phyloP scores from a whole-genome alignment of 2,329 filamentous ascomycete species.

The Penicillium sp. region DNA sequence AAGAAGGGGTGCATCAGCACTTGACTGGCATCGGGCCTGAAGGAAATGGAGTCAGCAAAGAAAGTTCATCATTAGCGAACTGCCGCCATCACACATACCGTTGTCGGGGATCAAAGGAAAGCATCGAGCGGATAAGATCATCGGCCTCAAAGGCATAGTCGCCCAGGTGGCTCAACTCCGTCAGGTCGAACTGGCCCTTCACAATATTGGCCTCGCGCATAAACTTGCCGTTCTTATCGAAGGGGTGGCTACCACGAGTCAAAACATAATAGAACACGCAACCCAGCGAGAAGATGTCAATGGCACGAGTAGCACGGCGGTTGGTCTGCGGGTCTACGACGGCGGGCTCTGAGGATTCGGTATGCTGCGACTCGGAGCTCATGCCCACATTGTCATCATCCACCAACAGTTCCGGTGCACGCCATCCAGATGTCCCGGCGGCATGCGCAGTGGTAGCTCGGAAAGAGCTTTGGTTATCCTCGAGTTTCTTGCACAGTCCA shows the following conservation, averaged over 20 bases:
- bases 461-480: conserved; percentile 91
- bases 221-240: conserved; percentile 90
- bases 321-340: conserved; percentile 60
- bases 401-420: conserved; percentile 87
- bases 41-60: conserved; percentile 13
- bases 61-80: background rate
- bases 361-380: conserved; percentile 39
- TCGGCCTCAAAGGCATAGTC: conserved; percentile 85
- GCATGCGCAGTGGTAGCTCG: conserved; percentile 92
- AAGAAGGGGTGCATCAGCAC: conserved; percentile 96
- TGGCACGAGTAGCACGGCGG: conserved; percentile 87
- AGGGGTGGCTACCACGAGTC: conserved; percentile 87
- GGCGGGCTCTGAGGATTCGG: conserved; percentile 51
- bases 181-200: conserved; percentile 76
- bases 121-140: conserved; percentile 83
- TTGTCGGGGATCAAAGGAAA: conserved; percentile 64
- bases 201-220: conserved; percentile 98
- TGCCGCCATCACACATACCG: conserved; percentile 43
- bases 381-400: conserved; percentile 66
- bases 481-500: conserved; percentile 94
- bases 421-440: conserved; percentile 92
- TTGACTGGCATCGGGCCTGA: conserved; percentile 68
- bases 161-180: conserved; percentile 72
- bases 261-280: conserved; percentile 99
- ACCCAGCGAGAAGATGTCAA: conserved; percentile 95